Percentiles rank a stretch among this genome's conserved stretches.
Evolutionary conservation across 2,329 filamentous ascomycete species (phyloP).

Genomic region (Xylariaceae sp.): DNA sequence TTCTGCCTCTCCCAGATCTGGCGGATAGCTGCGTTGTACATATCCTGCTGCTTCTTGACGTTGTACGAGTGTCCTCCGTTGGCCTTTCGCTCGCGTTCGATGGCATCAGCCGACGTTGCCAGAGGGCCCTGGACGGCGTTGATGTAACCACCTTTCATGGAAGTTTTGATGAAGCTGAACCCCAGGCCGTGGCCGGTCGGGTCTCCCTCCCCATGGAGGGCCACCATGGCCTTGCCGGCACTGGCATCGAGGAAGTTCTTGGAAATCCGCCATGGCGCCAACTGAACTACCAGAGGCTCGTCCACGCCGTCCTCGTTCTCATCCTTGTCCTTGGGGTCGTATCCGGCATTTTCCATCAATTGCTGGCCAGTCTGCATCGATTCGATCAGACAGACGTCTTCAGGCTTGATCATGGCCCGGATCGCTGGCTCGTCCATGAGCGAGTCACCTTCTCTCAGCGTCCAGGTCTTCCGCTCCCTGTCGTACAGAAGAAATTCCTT

Average conservation of each 20-base stretch:
- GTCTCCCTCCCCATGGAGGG: slow-evolving; percentile 88
- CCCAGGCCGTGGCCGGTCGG: slow-evolving; percentile 88
- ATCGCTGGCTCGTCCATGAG: slow-evolving; percentile 76
- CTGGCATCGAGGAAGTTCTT: slow-evolving; percentile 95
- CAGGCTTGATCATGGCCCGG: slow-evolving; percentile 83
- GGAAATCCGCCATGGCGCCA: slow-evolving; percentile 93
- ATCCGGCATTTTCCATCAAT: slow-evolving; percentile 84
- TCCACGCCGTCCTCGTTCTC: slow-evolving; percentile 57
- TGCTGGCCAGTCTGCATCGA: slow-evolving; percentile 95
- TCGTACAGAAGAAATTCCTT: slow-evolving; percentile 93
- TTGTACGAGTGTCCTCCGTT: slow-evolving; percentile 97
- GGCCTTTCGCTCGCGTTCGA: slow-evolving; percentile 77
- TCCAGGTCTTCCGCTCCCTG: slow-evolving; percentile 83
- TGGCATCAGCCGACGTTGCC: slow-evolving; percentile 70
- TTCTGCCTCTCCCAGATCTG: slow-evolving; percentile 91
- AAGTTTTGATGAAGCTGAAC: slow-evolving; percentile 95
- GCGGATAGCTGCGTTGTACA: slow-evolving; percentile 85
- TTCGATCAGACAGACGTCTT: slow-evolving; percentile 90
- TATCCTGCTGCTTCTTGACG: slow-evolving; percentile 84
- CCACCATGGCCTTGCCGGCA: slow-evolving; percentile 92
- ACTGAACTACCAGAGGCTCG: slow-evolving; percentile 75
- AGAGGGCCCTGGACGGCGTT: slow-evolving; percentile 65
- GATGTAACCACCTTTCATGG: slow-evolving; percentile 95
- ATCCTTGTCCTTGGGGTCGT: slow-evolving; percentile 62
- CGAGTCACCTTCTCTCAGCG: slow-evolving; percentile 62